phyloP scores from a whole-genome alignment of 345 rosid genomes.

The Syzygium oleosum region DNA sequence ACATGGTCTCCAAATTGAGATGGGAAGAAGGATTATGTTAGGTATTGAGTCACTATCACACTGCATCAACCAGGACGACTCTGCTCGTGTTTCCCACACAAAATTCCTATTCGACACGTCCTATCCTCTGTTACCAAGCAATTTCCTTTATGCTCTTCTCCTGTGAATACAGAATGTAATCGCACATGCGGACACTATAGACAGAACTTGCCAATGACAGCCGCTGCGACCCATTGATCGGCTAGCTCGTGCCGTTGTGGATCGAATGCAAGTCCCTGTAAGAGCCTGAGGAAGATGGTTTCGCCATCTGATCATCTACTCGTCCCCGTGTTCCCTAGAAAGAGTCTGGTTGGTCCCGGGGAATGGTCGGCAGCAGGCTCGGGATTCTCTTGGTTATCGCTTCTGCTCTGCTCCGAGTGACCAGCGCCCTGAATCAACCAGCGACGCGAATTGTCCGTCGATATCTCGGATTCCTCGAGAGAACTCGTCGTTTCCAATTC shows the following conservation, averaged over 20 bases:
- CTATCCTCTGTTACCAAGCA: neutral
- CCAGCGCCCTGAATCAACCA: neutral
- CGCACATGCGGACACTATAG: neutral
- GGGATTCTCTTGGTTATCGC: neutral
- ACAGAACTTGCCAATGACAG: neutral
- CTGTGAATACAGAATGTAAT: neutral
- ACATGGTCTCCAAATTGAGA: neutral
- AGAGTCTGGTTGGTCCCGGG: neutral
- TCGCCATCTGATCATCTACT: neutral
- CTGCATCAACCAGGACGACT: neutral
- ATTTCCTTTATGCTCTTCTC: neutral
- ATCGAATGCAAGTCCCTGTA: neutral
- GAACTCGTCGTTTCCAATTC: constrained; percentile 7
- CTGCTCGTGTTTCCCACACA: neutral
- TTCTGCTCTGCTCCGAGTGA: neutral
- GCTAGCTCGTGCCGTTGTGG: neutral
- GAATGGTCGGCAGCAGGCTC: neutral
- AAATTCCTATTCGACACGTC: neutral
- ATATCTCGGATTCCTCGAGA: constrained; percentile 14
- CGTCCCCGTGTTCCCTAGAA: neutral
- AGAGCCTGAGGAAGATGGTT: neutral
- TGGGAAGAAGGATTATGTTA: neutral
- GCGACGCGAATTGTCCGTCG: neutral
- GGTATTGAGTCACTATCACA: neutral
- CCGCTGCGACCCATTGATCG: neutral